These are phyloP conservation scores for Leucocoprinus sp. DNA, from an alignment of 768 basidiomycete species.

Conservation along the genomic window DNA sequence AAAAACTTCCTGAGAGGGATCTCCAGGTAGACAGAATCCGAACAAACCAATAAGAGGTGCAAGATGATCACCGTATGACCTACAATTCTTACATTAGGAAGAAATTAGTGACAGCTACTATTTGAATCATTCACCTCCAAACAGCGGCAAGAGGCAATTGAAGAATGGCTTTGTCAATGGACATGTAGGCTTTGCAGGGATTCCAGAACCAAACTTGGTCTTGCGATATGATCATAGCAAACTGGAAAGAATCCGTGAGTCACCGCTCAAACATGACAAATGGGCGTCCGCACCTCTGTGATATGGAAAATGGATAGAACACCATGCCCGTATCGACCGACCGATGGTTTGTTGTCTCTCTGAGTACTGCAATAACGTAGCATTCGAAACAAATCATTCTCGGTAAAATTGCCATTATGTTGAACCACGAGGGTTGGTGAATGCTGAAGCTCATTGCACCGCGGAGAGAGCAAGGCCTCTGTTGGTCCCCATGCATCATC, in stretches of 20 bases:
- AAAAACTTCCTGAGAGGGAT: neutral
- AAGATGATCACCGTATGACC: constrained; percentile 34
- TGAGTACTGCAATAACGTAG: constrained; percentile 36
- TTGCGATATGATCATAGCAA: constrained; percentile 27
- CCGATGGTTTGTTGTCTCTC: constrained; percentile 29
- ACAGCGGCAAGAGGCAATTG: constrained; percentile 25
- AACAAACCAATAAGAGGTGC: constrained; percentile 29
- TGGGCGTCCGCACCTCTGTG: constrained; percentile 30
- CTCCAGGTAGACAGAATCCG: constrained; percentile 19
- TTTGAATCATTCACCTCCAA: neutral
- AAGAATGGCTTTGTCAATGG: constrained; percentile 24
- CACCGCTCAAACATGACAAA: neutral
- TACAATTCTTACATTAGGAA: constrained; percentile 13
- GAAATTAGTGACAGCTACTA: neutral
- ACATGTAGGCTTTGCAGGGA: constrained; percentile 35
- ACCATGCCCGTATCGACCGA: constrained; percentile 46
- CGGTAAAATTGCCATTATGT: constrained; percentile 33
- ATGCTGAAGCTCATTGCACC: constrained; percentile 26
- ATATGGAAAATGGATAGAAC: constrained; percentile 45
- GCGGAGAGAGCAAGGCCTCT: constrained; percentile 22
- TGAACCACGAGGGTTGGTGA: constrained; percentile 35
- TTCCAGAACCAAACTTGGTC: constrained; percentile 31
- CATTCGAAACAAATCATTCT: constrained; percentile 38
- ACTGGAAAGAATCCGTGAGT: constrained; percentile 14
- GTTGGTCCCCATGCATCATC: constrained; percentile 20